These are phyloP conservation scores for Geotrichum restrictum DNA, from an alignment of 1,139 yeast species.

Conservation along the genomic window DNA sequence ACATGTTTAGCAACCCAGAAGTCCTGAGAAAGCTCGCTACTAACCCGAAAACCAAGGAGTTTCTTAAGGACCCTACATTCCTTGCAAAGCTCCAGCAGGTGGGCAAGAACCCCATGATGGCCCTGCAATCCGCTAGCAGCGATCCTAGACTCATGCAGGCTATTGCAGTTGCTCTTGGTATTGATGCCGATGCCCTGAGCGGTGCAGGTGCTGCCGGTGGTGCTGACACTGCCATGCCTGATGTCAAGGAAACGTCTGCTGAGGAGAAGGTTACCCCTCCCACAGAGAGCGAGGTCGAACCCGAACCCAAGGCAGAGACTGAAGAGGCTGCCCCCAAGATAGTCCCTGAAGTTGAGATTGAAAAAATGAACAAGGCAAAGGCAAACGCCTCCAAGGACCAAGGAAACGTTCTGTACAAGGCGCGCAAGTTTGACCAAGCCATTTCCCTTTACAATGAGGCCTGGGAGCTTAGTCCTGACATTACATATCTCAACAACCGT, in stretches of 20 bases:
- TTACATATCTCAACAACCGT: conserved; percentile 90
- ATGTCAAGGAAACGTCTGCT: conserved; percentile 27
- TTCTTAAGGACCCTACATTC: conserved; percentile 83
- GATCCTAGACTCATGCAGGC: conserved; percentile 89
- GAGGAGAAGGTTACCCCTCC: conserved; percentile 22
- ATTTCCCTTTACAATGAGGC: conserved; percentile 82
- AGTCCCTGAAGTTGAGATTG: conserved; percentile 28
- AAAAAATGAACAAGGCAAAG: conserved; percentile 64
- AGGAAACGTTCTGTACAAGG: conserved; percentile 84
- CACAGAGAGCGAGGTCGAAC: conserved; percentile 26
- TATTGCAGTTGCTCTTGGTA: conserved; percentile 82
- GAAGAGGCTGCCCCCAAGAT: conserved; percentile 32
- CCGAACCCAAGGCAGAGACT: conserved; percentile 38
- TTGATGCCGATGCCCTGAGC: conserved; percentile 48
- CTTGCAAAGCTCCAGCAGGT: conserved; percentile 65
- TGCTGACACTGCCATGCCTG: conserved; percentile 23
- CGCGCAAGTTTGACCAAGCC: conserved; percentile 88
- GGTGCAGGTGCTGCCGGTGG: conserved; percentile 24
- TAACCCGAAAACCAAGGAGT: conserved; percentile 83
- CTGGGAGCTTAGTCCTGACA: conserved; percentile 76
- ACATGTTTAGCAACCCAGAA: conserved; percentile 76
- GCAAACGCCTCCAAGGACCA: conserved; percentile 81
- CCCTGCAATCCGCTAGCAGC: conserved; percentile 52
- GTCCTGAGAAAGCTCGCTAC: conserved; percentile 67
- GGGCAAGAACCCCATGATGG: conserved; percentile 70